These are phyloP conservation scores for Heterobasidion annosum DNA, from an alignment of 1,284 basidiomycete genomes.

Conservation along the genomic window DNA sequence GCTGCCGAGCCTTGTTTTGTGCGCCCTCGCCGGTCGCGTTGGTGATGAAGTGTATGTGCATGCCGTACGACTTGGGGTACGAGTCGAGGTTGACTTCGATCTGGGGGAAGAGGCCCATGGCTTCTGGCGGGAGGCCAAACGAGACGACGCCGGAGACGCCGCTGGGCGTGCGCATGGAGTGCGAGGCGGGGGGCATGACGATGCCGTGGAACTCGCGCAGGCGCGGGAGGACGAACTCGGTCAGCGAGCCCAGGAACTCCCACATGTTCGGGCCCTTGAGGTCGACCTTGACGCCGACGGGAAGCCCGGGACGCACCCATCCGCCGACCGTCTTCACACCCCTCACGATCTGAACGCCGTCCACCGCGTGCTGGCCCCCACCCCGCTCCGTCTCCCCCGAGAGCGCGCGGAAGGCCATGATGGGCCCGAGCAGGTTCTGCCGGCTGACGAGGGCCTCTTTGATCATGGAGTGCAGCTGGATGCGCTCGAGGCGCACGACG, in stretches of 20 bases:
- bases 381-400: constrained; percentile 74
- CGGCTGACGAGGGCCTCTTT: constrained; percentile 76
- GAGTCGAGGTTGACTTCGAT: constrained; percentile 88
- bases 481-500: constrained; percentile 72
- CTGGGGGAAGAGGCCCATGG: constrained; percentile 91
- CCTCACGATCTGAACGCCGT: constrained; percentile 76
- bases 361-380: constrained; percentile 57
- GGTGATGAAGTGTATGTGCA: constrained; percentile 90
- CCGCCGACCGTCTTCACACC: constrained; percentile 78
- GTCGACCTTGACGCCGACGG: constrained; percentile 85
- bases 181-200: constrained; percentile 56
- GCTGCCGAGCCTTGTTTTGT: constrained; percentile 75
- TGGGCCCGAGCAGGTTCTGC: constrained; percentile 70
- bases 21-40: constrained; percentile 78
- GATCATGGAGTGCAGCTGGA: constrained; percentile 79
- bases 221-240: constrained; percentile 92
- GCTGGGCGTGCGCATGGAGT: constrained; percentile 58
- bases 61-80: constrained; percentile 78
- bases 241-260: constrained; percentile 83
- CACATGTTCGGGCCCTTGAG: constrained; percentile 89
- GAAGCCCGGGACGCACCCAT: constrained; percentile 82
- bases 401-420: constrained; percentile 85
- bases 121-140: constrained; percentile 78
- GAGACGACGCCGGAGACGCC: constrained; percentile 83
- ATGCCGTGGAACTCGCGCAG: constrained; percentile 88